Evolutionary conservation across 2,329 filamentous ascomycete species (phyloP).

Genomic region (Hypoxylon sp.): DNA sequence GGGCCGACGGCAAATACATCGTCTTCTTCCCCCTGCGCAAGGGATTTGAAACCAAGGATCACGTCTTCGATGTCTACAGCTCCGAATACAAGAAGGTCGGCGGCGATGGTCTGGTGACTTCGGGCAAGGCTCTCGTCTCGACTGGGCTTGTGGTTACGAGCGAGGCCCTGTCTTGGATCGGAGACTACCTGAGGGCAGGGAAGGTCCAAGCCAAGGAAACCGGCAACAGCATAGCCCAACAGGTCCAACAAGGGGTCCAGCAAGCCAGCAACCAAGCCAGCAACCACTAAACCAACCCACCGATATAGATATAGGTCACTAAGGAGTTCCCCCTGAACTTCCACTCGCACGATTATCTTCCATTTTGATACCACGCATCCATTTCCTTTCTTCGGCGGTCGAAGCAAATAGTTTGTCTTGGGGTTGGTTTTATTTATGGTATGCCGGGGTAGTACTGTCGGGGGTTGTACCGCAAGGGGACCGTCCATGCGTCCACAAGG

Average conservation of each 20-base stretch:
- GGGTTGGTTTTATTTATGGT: conserved; percentile 8
- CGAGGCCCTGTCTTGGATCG: conserved; percentile 72
- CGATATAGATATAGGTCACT: neutral
- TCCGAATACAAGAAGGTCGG: conserved; percentile 72
- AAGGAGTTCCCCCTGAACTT: conserved; percentile 17
- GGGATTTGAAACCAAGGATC: conserved; percentile 70
- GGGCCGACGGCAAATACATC: conserved; percentile 70
- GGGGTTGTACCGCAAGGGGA: no score
- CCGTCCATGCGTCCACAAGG: conserved; percentile 15
- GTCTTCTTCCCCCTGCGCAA: conserved; percentile 73
- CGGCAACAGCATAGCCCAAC: conserved; percentile 60
- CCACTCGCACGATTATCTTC: conserved; percentile 11
- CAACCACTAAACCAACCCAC: conserved; percentile 23
- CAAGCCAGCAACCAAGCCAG: no score
- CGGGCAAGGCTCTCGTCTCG: conserved; percentile 76
- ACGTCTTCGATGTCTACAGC: conserved; percentile 68
- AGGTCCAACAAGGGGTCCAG: no score
- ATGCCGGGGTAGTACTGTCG: conserved; percentile 8
- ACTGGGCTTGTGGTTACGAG: conserved; percentile 75
- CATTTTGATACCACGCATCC: conserved; percentile 40
- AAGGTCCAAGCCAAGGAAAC: conserved; percentile 70
- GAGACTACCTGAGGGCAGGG: conserved; percentile 68
- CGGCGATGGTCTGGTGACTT: conserved; percentile 72
- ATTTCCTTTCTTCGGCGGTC: conserved; percentile 25
- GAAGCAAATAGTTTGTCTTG: conserved; percentile 17